These are phyloP conservation scores for Schwanniomyces vanrijiae DNA, from an alignment of 805 yeast genomes.

Conservation along the genomic window DNA sequence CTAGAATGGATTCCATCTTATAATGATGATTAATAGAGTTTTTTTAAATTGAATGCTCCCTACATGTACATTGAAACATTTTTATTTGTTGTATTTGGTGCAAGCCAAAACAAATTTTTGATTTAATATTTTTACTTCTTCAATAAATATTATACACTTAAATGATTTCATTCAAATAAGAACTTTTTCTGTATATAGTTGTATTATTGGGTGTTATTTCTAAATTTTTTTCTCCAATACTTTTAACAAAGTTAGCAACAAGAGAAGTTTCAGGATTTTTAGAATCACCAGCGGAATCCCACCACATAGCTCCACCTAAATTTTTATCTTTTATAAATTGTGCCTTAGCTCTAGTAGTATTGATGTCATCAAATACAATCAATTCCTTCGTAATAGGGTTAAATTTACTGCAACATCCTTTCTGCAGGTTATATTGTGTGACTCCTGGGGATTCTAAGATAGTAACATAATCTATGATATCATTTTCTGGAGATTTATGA, in stretches of 20 bases:
- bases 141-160: conserved; percentile 1
- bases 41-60: neutral
- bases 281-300: conserved; percentile 88
- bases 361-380: conserved; percentile 66
- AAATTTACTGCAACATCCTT: conserved; percentile 54
- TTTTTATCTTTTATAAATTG: conserved; percentile 46
- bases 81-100: conserved; percentile 1
- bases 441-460: neutral
- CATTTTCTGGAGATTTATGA: conserved; percentile 8
- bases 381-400: conserved; percentile 37
- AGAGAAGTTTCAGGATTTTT: conserved; percentile 35
- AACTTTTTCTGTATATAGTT: conserved; percentile 13
- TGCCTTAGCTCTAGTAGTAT: conserved; percentile 58
- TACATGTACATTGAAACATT: neutral
- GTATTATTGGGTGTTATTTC: conserved; percentile 15
- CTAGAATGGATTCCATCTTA: conserved; percentile 88
- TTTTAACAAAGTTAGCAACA: conserved; percentile 45
- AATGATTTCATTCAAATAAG: conserved; percentile 9
- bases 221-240: conserved; percentile 23
- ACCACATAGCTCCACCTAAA: conserved; percentile 89
- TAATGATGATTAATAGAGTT: conserved; percentile 20
- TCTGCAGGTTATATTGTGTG: conserved; percentile 24
- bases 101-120: neutral
- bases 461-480: neutral
- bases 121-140: neutral